Evolutionary conservation across 352 stramenopile genomes (phyloP).

Genomic region (Phytophthora hybrid): DNA sequence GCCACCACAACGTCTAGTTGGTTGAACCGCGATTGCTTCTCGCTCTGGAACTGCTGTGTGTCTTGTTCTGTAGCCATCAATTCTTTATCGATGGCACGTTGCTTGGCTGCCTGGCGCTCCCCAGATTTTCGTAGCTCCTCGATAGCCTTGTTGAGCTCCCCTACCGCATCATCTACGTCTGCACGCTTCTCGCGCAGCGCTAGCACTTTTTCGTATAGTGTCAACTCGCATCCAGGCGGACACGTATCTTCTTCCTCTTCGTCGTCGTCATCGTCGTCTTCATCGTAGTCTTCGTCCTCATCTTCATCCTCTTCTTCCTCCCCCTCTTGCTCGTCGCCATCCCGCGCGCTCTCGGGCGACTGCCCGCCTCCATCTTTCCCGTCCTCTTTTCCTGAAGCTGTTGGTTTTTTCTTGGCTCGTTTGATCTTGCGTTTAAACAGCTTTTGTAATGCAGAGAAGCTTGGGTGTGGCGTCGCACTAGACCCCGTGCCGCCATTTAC

Average conservation of each 20-base stretch:
- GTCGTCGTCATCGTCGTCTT: conserved; percentile 92
- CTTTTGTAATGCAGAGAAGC: conserved; percentile 82
- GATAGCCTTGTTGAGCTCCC: conserved; percentile 87
- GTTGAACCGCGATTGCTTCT: conserved; percentile 95
- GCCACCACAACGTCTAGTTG: conserved; percentile 86
- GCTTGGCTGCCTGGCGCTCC: conserved; percentile 86
- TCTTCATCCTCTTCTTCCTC: conserved; percentile 83
- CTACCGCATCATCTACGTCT: conserved; percentile 90
- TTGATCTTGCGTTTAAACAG: conserved; percentile 95
- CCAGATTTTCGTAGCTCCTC: conserved; percentile 90
- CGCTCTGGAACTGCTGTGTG: conserved; percentile 92
- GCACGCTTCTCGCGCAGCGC: conserved; percentile 92
- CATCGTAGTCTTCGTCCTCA: conserved; percentile 77
- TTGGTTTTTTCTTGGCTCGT: conserved; percentile 84
- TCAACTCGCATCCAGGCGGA: conserved; percentile 88
- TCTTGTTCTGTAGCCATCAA: conserved; percentile 87
- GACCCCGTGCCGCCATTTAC: conserved; percentile 71
- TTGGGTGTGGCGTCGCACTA: conserved; percentile 56
- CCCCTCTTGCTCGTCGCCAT: conserved; percentile 77
- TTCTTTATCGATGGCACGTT: conserved; percentile 94
- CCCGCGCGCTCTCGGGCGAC: conserved; percentile 39
- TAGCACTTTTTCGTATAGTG: conserved; percentile 93
- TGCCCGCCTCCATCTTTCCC: conserved; percentile 47
- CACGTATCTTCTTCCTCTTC: conserved; percentile 94
- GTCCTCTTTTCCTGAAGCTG: conserved; percentile 30